A percentile compares a stretch with the other conserved stretches of the same genome.
Conservation (phyloP, 1,284 basidiomycete genomes). For the Ganoderma multipileum region DNA sequence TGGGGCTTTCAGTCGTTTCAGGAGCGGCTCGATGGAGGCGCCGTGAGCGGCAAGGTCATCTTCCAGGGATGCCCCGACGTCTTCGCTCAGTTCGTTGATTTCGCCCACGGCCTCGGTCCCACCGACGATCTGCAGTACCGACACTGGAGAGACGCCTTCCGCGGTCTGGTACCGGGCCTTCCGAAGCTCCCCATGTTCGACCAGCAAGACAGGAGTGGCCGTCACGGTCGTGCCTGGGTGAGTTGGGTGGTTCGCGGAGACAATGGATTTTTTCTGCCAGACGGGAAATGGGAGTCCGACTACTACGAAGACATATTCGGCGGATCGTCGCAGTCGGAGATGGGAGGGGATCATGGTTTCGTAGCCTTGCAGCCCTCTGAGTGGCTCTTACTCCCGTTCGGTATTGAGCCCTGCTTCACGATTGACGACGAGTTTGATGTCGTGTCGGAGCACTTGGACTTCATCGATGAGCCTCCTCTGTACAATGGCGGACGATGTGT, state of each 20-base stretch:
- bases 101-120: background rate
- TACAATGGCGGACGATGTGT: background rate
- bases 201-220: background rate
- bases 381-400: background rate
- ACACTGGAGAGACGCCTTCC: background rate
- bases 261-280: background rate
- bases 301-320: background rate
- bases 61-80: background rate
- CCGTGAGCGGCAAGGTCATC: background rate
- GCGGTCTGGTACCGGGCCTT: background rate
- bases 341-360: background rate
- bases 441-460: background rate
- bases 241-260: background rate
- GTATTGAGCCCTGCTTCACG: background rate
- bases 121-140: background rate
- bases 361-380: background rate
- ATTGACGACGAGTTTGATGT: background rate
- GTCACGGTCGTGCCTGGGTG: background rate
- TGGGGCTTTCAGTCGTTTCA: background rate
- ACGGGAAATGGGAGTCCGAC: no score
- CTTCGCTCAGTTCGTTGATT: background rate
- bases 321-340: background rate
- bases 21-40: background rate
- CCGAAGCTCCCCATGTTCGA: background rate
- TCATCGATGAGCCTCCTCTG: background rate